These are phyloP conservation scores for Metschnikowia proteae DNA, from an alignment of 805 yeast genomes.

Conservation along the genomic window DNA sequence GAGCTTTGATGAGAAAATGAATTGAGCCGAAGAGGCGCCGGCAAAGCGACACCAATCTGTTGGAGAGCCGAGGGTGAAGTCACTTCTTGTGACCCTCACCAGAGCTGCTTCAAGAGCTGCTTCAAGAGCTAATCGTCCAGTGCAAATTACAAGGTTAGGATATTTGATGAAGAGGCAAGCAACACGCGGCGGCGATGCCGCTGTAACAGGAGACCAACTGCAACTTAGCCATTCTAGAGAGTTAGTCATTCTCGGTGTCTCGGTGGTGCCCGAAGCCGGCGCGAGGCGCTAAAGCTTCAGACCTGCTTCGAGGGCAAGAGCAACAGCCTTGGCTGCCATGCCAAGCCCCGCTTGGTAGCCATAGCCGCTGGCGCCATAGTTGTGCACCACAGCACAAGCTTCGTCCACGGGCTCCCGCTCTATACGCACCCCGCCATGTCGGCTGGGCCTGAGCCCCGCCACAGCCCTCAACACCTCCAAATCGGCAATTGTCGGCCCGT, in stretches of 20 bases:
- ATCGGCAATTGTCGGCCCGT: conserved; percentile 31
- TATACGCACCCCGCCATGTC: conserved; percentile 72
- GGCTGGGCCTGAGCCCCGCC: conserved; percentile 73
- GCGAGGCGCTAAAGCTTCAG: neutral
- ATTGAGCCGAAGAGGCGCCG: neutral
- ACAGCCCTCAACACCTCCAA: conserved; percentile 59
- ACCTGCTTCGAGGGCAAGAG: conserved; percentile 6
- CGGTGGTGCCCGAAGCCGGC: too few species aligned
- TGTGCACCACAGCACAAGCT: conserved; percentile 50
- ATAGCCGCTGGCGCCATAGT: conserved; percentile 67
- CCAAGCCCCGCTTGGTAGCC: conserved; percentile 68
- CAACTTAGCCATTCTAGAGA: too few species aligned
- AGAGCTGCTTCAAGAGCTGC: too few species aligned
- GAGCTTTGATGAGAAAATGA: neutral
- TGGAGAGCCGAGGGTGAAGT: too few species aligned
- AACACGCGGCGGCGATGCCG: too few species aligned
- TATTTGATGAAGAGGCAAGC: too few species aligned
- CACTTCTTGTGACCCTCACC: too few species aligned
- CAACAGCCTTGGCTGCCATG: conserved; percentile 50
- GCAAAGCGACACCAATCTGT: too few species aligned
- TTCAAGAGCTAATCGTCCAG: too few species aligned
- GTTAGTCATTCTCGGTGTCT: too few species aligned
- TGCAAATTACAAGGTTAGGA: too few species aligned
- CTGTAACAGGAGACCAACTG: too few species aligned
- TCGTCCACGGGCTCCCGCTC: conserved; percentile 46